These are phyloP conservation scores for Trichothecium sympodiale DNA, from an alignment of 2,329 filamentous ascomycete species.

Conservation along the genomic window DNA sequence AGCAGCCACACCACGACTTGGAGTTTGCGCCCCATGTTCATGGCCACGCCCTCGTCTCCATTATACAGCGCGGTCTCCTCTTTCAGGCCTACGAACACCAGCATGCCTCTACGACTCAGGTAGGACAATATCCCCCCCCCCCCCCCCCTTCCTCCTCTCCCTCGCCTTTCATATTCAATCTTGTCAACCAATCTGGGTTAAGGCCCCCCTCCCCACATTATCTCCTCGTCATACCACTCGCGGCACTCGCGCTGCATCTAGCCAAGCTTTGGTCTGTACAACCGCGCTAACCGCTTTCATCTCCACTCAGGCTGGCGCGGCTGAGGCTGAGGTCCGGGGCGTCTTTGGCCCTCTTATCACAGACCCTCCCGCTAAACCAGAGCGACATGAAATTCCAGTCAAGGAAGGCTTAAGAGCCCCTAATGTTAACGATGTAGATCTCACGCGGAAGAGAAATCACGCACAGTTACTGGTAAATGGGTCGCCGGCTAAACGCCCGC, in stretches of 20 bases:
- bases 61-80: slow-evolving; percentile 52
- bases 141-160: slow-evolving; percentile 6
- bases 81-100: slow-evolving; percentile 50
- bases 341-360: slow-evolving; percentile 46
- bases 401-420: too few relatives aligned
- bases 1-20: slow-evolving; percentile 50
- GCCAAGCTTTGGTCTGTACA: too few relatives aligned
- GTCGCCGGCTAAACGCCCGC: slow-evolving; percentile 46
- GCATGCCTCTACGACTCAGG: slow-evolving; percentile 33
- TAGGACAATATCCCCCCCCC: slow-evolving; percentile 19
- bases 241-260: too few relatives aligned
- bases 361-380: slow-evolving; percentile 29
- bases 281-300: slow-evolving; percentile 22
- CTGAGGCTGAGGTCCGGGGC: slow-evolving; percentile 37
- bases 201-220: too few relatives aligned
- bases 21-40: slow-evolving; percentile 55
- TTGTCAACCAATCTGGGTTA: slow-evolving; percentile 2
- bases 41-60: slow-evolving; percentile 50
- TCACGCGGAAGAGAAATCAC: slow-evolving; percentile 39
- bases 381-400: slow-evolving; percentile 26
- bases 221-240: too few relatives aligned
- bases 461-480: slow-evolving; percentile 38
- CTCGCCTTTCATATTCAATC: slow-evolving; percentile 5
- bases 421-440: slow-evolving; percentile 24
- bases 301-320: slow-evolving; percentile 35